Evolutionary conservation across 495 filamentous ascomycete species (phyloP).

Genomic region (Aspergillus sclerotiicarbonarius): DNA sequence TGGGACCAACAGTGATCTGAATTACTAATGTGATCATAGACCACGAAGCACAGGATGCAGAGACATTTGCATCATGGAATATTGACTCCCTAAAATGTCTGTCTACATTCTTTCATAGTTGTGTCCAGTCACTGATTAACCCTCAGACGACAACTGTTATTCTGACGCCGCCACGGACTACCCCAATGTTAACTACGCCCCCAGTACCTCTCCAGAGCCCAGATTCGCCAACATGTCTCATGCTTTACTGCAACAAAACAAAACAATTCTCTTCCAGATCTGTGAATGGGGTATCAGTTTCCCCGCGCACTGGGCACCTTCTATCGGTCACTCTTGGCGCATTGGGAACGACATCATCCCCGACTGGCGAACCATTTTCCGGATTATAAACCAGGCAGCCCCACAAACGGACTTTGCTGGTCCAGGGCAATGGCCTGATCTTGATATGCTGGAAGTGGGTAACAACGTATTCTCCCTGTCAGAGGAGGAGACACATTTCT

Average conservation of each 20-base stretch:
- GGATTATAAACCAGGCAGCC: slow-evolving; percentile 49
- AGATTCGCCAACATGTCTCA: slow-evolving; percentile 37
- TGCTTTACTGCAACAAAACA: slow-evolving; percentile 22
- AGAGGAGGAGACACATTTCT: slow-evolving; percentile 54
- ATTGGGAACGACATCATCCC: slow-evolving; percentile 57
- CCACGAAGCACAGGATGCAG: slow-evolving; percentile 45
- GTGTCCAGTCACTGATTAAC: too few relatives aligned
- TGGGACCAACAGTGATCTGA: background rate
- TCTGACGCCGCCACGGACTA: slow-evolving; percentile 38
- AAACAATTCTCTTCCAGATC: slow-evolving; percentile 46
- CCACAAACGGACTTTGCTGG: slow-evolving; percentile 33
- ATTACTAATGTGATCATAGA: slow-evolving; percentile 25
- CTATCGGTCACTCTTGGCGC: slow-evolving; percentile 48
- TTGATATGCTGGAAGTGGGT: slow-evolving; percentile 55
- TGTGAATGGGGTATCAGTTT: slow-evolving; percentile 55
- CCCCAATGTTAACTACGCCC: slow-evolving; percentile 40
- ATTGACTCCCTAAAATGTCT: slow-evolving; percentile 47
- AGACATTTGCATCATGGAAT: slow-evolving; percentile 42
- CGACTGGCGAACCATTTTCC: slow-evolving; percentile 49
- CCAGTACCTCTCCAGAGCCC: slow-evolving; percentile 26
- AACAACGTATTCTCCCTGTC: slow-evolving; percentile 33
- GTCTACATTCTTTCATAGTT: background rate
- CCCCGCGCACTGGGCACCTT: slow-evolving; percentile 47
- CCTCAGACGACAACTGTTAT: slow-evolving; percentile 55
- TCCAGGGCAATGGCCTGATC: slow-evolving; percentile 51